Percentiles rank a stretch among this genome's conserved stretches.
phyloP scores from a whole-genome alignment of 2,329 filamentous ascomycete genomes.

The Seiridium unicorne region DNA sequence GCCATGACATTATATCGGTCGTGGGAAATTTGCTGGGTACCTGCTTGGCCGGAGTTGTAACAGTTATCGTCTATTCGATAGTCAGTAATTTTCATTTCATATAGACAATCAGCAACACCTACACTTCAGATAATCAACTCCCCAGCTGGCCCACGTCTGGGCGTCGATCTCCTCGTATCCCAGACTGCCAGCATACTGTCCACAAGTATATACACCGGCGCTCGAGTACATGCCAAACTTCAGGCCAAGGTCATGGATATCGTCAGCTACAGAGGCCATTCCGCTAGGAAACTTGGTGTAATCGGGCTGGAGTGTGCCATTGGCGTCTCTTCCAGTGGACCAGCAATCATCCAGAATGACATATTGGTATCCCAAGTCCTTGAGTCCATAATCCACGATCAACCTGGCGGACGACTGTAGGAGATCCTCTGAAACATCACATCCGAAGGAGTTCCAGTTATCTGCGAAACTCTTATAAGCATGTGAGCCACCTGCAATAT shows the following conservation, averaged over 20 bases:
- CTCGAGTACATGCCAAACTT: conserved; percentile 38
- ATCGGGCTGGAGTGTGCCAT: not conserved
- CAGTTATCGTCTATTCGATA: conserved; percentile 41
- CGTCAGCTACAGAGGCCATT: conserved; percentile 31
- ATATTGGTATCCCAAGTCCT: conserved; percentile 6
- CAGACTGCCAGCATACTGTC: conserved; percentile 46
- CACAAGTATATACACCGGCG: conserved; percentile 47
- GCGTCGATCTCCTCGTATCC: conserved; percentile 53
- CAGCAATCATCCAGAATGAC: conserved; percentile 8
- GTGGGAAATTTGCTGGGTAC: conserved; percentile 23
- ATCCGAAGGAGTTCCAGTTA: conserved; percentile 9
- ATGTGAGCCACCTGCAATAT: not conserved
- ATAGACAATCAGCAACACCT: not conserved
- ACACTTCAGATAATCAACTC: conserved; percentile 50
- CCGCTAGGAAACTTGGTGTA: conserved; percentile 32
- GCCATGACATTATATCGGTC: conserved; percentile 29
- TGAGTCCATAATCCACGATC: conserved; percentile 7
- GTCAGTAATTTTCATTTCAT: not conserved
- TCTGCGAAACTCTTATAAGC: not conserved
- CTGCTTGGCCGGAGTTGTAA: conserved; percentile 25
- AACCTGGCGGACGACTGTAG: not conserved
- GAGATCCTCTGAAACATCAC: conserved; percentile 7
- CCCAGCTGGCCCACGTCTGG: conserved; percentile 49
- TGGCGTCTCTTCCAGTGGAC: conserved; percentile 2
- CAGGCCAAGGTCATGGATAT: conserved; percentile 32